These are phyloP conservation scores for Colletotrichum karsti DNA, from an alignment of 2,329 filamentous ascomycete species.

Conservation along the genomic window DNA sequence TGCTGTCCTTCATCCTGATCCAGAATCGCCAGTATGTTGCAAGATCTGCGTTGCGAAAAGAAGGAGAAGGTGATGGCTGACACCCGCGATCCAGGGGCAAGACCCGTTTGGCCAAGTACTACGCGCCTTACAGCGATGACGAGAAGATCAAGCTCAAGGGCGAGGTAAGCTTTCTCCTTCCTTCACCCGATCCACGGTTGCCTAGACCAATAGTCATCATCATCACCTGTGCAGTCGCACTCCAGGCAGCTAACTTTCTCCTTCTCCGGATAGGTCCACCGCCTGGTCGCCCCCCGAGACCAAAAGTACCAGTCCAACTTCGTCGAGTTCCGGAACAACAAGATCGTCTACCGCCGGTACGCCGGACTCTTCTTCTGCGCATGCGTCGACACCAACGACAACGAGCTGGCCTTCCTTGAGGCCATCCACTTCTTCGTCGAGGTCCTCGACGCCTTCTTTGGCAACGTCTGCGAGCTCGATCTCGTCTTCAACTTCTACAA, in stretches of 20 bases:
- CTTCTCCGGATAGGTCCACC: constrained; percentile 76
- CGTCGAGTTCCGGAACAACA: constrained; percentile 94
- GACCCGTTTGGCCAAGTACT: constrained; percentile 98
- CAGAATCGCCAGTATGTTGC: constrained; percentile 78
- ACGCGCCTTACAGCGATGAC: constrained; percentile 97
- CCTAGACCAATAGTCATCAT: background rate
- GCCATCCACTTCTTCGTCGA: constrained; percentile 99
- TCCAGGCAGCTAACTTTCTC: background rate
- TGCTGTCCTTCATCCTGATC: constrained; percentile 85
- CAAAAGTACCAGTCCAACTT: constrained; percentile 99
- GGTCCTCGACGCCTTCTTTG: constrained; percentile 97
- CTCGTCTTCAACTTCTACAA: constrained; percentile 85
- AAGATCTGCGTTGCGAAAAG: background rate
- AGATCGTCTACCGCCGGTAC: constrained; percentile 97
- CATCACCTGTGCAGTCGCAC: too few relatives aligned
- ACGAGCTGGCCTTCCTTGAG: constrained; percentile 95
- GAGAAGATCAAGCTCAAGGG: constrained; percentile 99
- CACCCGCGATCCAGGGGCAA: constrained; percentile 76
- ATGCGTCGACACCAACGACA: constrained; percentile 98
- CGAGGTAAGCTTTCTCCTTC: constrained; percentile 68
- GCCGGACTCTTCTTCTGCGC: constrained; percentile 99
- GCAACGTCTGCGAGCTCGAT: constrained; percentile 98
- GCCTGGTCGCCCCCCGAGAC: constrained; percentile 95
- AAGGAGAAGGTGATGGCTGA: background rate
- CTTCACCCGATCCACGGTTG: too few relatives aligned